These are phyloP conservation scores for Cladophialophora psammophila DNA, from an alignment of 2,329 filamentous ascomycete genomes.

Conservation along the genomic window DNA sequence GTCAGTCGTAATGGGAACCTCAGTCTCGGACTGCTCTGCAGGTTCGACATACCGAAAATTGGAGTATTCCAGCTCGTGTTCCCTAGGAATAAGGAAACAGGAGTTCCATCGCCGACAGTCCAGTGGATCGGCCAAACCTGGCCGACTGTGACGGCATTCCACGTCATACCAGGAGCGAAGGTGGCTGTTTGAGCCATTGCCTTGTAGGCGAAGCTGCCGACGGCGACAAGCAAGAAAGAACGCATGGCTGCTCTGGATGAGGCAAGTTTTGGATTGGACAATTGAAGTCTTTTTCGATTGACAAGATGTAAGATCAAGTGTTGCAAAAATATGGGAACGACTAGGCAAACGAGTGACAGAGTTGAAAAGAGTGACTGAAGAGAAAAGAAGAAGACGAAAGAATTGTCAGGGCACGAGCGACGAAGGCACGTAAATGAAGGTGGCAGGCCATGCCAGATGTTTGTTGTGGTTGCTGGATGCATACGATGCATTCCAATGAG, in stretches of 20 bases:
- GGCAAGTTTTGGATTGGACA: neutral
- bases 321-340: neutral
- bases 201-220: conserved; percentile 31
- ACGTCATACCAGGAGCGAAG: conserved; percentile 34
- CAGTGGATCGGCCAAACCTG: conserved; percentile 35
- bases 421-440: conserved; percentile 16
- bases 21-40: neutral
- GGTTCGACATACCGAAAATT: conserved; percentile 34
- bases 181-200: conserved; percentile 32
- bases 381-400: conserved; percentile 9
- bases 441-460: conserved; percentile 14
- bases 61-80: conserved; percentile 32
- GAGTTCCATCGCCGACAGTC: conserved; percentile 31
- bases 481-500: conserved; percentile 15
- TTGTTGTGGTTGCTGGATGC: conserved; percentile 11
- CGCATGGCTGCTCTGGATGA: conserved; percentile 11
- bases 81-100: conserved; percentile 34
- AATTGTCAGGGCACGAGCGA: conserved; percentile 10
- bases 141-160: conserved; percentile 32
- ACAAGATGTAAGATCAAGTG: neutral
- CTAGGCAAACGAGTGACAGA: neutral
- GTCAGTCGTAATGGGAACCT: neutral
- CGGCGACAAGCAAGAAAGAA: conserved; percentile 22
- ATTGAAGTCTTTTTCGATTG: neutral
- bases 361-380: conserved; percentile 24